phyloP scores from a whole-genome alignment of 1,139 yeast genomes.

The Debaryomycetaceae sp. region DNA sequence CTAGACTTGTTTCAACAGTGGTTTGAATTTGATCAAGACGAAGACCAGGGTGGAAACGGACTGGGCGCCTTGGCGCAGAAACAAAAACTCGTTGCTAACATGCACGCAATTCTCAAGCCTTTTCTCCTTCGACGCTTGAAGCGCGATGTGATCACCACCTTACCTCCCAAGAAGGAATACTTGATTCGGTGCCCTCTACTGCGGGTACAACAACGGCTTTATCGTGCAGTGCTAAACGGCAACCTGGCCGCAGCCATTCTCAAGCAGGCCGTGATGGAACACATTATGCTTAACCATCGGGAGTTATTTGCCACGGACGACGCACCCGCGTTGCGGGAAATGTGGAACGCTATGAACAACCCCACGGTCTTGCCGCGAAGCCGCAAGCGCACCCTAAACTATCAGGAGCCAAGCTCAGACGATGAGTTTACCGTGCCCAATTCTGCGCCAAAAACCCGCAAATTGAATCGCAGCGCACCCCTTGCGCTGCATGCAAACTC shows the following conservation, averaged over 20 bases:
- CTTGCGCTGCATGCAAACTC: background rate
- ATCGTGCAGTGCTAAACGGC: conserved; percentile 45
- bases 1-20: conserved; percentile 82
- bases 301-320: conserved; percentile 10
- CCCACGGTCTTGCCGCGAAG: background rate
- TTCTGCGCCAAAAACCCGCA: too few species aligned
- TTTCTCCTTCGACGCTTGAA: conserved; percentile 76
- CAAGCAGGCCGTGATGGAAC: conserved; percentile 36
- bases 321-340: conserved; percentile 26
- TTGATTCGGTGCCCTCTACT: conserved; percentile 65
- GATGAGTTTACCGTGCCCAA: conserved; percentile 12
- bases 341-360: conserved; percentile 17
- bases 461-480: conserved; percentile 2
- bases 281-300: conserved; percentile 22
- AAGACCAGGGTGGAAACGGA: conserved; percentile 11
- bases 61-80: conserved; percentile 21
- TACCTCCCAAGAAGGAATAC: conserved; percentile 88
- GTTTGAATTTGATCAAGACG: conserved; percentile 67
- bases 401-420: conserved; percentile 20
- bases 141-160: conserved; percentile 47
- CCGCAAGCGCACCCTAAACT: conserved; percentile 2
- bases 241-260: conserved; percentile 30
- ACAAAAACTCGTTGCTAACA: conserved; percentile 52
- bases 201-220: conserved; percentile 50
- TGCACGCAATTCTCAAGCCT: conserved; percentile 84